A percentile compares a stretch with the other conserved stretches of the same genome.
Conservation (phyloP, 202 grass and related monocot species). For the Zizania palustris region DNA sequence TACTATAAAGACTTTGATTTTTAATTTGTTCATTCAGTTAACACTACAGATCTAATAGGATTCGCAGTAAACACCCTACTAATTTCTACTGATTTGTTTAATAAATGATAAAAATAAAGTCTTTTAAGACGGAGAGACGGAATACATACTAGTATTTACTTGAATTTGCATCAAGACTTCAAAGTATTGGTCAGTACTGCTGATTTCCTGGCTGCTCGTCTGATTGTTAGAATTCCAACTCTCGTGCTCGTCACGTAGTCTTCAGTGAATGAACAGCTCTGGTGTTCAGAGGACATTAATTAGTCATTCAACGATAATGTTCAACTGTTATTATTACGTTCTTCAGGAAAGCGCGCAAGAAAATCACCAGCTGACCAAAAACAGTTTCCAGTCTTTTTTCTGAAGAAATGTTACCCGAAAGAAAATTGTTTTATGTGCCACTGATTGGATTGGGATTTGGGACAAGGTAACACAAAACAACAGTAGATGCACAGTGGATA, state of each 20-base stretch:
- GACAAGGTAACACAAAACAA: not conserved
- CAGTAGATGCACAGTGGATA: not conserved
- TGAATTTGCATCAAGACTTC: not conserved
- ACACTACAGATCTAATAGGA: too few species aligned
- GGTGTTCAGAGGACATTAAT: too few species aligned
- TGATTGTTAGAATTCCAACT: too few species aligned
- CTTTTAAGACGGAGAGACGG: not conserved
- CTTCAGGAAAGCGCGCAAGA: not conserved
- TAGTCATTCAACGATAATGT: not conserved
- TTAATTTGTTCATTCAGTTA: too few species aligned
- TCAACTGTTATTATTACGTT: not conserved
- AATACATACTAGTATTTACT: not conserved
- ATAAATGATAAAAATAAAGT: not conserved
- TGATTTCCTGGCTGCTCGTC: too few species aligned
- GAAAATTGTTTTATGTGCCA: not conserved
- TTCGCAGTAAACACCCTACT: too few species aligned
- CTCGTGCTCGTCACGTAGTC: not conserved
- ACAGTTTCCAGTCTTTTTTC: not conserved
- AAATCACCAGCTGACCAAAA: not conserved
- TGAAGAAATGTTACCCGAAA: not conserved
- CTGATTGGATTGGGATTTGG: not conserved
- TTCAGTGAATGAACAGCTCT: too few species aligned
- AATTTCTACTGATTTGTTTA: too few species aligned
- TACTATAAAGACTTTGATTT: too few species aligned
- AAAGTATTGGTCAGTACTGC: not conserved